phyloP scores from a whole-genome alignment of 1,284 basidiomycete genomes.

The Stygiomarasmius scandens region DNA sequence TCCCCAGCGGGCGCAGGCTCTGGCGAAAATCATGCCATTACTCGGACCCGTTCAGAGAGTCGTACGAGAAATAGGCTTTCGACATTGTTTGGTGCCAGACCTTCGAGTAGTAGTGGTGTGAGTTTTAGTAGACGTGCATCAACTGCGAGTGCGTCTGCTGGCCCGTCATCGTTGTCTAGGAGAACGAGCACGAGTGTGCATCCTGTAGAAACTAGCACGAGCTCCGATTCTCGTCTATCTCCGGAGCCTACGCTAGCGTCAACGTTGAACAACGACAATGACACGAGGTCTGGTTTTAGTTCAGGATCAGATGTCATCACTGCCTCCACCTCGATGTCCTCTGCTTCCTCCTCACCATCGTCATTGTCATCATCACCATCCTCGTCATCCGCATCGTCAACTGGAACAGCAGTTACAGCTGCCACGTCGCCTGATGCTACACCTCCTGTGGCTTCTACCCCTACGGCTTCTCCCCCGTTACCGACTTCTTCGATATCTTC shows the following conservation, averaged over 20 bases:
- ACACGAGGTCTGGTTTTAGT: not conserved
- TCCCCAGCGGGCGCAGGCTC: not conserved
- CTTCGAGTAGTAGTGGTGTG: constrained; percentile 33
- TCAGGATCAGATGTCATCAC: not conserved
- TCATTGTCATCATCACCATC: too few species aligned
- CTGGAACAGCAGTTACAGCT: constrained; percentile 11
- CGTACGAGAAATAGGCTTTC: constrained; percentile 42
- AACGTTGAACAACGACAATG: constrained; percentile 14
- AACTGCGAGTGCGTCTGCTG: constrained; percentile 4
- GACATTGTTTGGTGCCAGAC: constrained; percentile 44
- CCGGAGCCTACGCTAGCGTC: constrained; percentile 4
- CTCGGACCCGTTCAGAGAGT: not conserved
- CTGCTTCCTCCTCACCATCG: too few species aligned
- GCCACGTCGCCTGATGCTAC: constrained; percentile 4
- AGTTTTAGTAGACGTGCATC: constrained; percentile 26
- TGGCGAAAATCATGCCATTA: not conserved
- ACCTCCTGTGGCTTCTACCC: constrained; percentile 15
- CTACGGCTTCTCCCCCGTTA: constrained; percentile 25
- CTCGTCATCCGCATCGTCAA: constrained; percentile 10
- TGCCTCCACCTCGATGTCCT: not conserved
- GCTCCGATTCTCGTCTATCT: not conserved
- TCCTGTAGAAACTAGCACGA: not conserved
- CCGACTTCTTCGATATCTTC: constrained; percentile 47
- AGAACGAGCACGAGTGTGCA: not conserved
- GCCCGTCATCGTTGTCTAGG: not conserved